Conservation (phyloP, 129 eudicot genomes). For the Chrysanthemum lavandulifolium region DNA sequence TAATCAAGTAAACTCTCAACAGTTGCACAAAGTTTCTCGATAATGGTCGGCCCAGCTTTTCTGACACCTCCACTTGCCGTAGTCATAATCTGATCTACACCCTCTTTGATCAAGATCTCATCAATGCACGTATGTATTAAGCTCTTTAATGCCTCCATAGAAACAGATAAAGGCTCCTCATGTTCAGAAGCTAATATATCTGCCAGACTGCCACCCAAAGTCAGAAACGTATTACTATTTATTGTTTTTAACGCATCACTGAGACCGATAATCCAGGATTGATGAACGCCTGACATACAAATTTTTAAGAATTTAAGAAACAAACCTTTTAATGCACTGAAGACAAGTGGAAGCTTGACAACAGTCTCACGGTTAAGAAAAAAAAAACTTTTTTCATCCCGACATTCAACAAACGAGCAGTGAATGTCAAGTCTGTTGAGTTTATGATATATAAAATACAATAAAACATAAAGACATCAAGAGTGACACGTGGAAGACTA, state of each 20-base stretch:
- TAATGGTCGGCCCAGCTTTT: slow-evolving; percentile 69
- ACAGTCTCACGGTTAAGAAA: slow-evolving; percentile 63
- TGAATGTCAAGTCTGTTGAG: too few relatives aligned
- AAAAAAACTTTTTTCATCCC: slow-evolving; percentile 73
- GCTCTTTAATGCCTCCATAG: slow-evolving; percentile 72
- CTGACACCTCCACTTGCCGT: slow-evolving; percentile 29
- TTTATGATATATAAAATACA: too few relatives aligned
- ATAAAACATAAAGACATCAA: too few relatives aligned
- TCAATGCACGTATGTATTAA: slow-evolving; percentile 73
- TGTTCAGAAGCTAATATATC: slow-evolving; percentile 84
- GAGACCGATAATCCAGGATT: too few relatives aligned
- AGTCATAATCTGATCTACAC: slow-evolving; percentile 59
- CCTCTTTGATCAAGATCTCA: slow-evolving; percentile 75
- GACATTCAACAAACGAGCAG: slow-evolving; percentile 71
- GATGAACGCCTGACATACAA: too few relatives aligned
- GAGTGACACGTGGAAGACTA: too few relatives aligned
- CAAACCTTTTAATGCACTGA: slow-evolving; percentile 72
- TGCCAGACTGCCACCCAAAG: slow-evolving; percentile 50
- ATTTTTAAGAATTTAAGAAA: background rate
- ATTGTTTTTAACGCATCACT: background rate
- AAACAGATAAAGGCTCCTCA: slow-evolving; percentile 84
- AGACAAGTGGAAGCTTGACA: slow-evolving; percentile 80
- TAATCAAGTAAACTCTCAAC: slow-evolving; percentile 81
- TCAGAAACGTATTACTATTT: slow-evolving; percentile 1
- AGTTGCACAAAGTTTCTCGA: slow-evolving; percentile 76